Evolutionary conservation across 371 early-diverging fungal species (phyloP), one percentile per base, ranked within the genome.

Genomic region (Rhizomucor pusillus): DNA sequence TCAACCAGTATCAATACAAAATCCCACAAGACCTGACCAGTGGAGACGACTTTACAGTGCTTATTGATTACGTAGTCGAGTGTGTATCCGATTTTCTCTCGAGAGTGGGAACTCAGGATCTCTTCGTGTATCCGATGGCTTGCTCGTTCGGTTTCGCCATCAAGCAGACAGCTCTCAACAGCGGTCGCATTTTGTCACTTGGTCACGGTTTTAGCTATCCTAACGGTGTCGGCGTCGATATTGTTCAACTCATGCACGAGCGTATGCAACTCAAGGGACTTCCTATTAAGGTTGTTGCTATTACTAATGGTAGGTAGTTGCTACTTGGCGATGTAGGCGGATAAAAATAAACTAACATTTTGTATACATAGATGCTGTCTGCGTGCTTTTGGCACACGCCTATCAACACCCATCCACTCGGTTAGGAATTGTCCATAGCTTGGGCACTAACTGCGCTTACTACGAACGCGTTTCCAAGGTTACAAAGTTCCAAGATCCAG

Each of bases 401-500:
- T 95, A 93, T 76, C 75, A 77, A 54, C 81, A 87, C 50, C 90
- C 92, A 19, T 84, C 86, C 41, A 94, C 94, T 18, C 80, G 84
- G 59, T 69, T 95, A 43, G 94, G 94, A 23, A 90, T 94, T 43
- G 92, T 98, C 53, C 85, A 94, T 34, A 97, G 95, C 56, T 91
- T 95, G 5, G 98, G 98, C 25, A 92, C 95, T 44, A 98, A 98
- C 62, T 94, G 94, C 41, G 92, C 95, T 25, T 98, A 95, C 66
- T 90, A 91, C 60, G 93, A 92, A 69, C 66, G 75, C 18, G 74
- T 87, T 25, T 66, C 67, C 24, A 80, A 84, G 56, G 87, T 97
- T 51, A 73, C 75, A 59, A 97, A 95, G 73, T 76, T 73, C 12
- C 59, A 47, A 41, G 77, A 61, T 43, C 60, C 56, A 14, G 54